Percentiles rank a stretch among this genome's conserved stretches.
Conservation (phyloP, 2,329 filamentous ascomycete genomes). For the Xylaria sp. region DNA sequence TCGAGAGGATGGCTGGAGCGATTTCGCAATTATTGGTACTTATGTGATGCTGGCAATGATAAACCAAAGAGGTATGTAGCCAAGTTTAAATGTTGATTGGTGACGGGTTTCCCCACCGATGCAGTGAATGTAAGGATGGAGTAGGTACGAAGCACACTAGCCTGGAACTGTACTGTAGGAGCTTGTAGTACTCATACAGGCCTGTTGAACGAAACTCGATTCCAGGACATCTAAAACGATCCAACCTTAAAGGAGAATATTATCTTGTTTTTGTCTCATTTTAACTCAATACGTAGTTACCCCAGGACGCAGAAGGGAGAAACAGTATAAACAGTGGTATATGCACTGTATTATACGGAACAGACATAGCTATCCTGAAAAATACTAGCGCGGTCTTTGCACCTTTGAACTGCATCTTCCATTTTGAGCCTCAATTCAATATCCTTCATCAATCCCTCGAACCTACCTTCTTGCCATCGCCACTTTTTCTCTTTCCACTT, state of each 20-base stretch:
- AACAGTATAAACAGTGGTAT: background rate
- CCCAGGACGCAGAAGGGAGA: too few relatives aligned
- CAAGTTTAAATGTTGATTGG: background rate
- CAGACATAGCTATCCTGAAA: background rate
- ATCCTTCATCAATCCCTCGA: conserved; percentile 1
- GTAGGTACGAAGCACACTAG: background rate
- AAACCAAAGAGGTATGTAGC: background rate
- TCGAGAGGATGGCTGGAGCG: background rate
- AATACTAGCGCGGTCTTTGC: background rate
- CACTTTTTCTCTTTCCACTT: background rate
- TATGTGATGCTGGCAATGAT: background rate
- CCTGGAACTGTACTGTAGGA: background rate
- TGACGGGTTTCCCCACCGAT: background rate
- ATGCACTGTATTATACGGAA: background rate
- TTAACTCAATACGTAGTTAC: background rate
- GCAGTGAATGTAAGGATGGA: too few relatives aligned
- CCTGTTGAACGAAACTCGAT: background rate
- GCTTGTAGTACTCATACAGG: background rate
- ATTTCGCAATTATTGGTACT: background rate
- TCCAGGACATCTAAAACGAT: background rate
- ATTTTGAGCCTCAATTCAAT: conserved; percentile 39
- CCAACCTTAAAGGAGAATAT: background rate
- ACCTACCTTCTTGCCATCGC: background rate
- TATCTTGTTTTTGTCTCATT: background rate
- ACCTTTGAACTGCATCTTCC: conserved; percentile 5